phyloP scores from a whole-genome alignment of 768 basidiomycete genomes.

The Mycena galopus region DNA sequence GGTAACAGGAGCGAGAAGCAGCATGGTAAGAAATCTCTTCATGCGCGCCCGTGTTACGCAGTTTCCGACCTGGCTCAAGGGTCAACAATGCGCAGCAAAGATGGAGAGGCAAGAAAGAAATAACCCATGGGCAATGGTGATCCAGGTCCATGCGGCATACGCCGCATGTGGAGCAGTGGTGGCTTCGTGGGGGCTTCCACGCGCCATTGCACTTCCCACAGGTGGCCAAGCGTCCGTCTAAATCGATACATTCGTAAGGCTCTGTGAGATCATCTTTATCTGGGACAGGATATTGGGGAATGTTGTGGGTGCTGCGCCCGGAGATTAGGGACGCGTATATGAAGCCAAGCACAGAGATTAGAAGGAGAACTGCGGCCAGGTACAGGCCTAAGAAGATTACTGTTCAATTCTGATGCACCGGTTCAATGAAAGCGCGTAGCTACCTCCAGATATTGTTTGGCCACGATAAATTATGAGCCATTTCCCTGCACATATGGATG shows the following conservation, averaged over 20 bases:
- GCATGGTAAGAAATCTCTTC: conserved; percentile 52
- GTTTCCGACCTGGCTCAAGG: conserved; percentile 51
- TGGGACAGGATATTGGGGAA: conserved; percentile 47
- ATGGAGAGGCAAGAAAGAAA: background rate
- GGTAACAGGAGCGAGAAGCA: conserved; percentile 48
- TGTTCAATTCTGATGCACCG: background rate
- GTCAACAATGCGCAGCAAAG: background rate
- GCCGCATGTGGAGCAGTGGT: conserved; percentile 61
- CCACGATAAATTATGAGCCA: conserved; percentile 31
- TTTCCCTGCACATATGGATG: conserved; percentile 5
- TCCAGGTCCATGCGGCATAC: conserved; percentile 60
- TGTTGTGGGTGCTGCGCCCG: conserved; percentile 51
- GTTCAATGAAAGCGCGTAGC: background rate
- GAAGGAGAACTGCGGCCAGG: conserved; percentile 41
- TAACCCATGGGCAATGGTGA: conserved; percentile 63
- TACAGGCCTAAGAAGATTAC: conserved; percentile 44
- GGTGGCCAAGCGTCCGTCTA: conserved; percentile 48
- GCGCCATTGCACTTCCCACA: conserved; percentile 54
- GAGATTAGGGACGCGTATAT: conserved; percentile 51
- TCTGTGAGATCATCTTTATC: conserved; percentile 47
- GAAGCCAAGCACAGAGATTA: conserved; percentile 42
- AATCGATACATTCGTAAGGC: conserved; percentile 55
- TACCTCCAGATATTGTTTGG: conserved; percentile 22
- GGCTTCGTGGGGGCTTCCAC: conserved; percentile 60
- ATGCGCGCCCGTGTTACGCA: conserved; percentile 55